Percentiles rank a stretch among this genome's conserved stretches.
Conservation (phyloP, 1,284 basidiomycete genomes). For the Pascua guehoae region DNA sequence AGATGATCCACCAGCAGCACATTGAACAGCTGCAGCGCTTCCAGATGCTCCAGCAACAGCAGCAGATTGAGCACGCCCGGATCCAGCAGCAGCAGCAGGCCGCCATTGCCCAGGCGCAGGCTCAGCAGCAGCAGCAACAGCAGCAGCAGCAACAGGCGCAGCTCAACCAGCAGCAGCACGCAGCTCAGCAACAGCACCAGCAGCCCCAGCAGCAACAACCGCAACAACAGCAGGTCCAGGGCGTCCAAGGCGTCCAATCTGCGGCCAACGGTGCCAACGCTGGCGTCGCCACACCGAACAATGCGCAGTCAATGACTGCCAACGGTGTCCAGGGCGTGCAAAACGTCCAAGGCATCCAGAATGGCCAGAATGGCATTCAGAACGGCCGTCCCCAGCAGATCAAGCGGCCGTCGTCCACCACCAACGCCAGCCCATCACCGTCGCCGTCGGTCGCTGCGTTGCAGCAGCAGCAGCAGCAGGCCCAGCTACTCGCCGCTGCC, state of each 20-base stretch:
- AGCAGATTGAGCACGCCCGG: conserved; percentile 29
- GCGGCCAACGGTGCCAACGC: neutral
- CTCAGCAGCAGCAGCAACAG: conserved; percentile 4
- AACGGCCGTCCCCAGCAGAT: conserved; percentile 4
- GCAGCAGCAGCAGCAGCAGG: conserved; percentile 17
- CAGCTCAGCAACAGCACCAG: conserved; percentile 1
- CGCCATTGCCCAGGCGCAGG: conserved; percentile 7
- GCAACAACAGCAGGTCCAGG: neutral
- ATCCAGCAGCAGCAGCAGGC: conserved; percentile 2
- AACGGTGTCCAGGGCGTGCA: conserved; percentile 4
- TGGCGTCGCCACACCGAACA: too few species aligned
- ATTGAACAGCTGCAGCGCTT: conserved; percentile 40
- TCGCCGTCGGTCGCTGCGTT: conserved; percentile 19
- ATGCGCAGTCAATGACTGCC: too few species aligned
- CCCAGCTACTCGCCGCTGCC: conserved; percentile 4
- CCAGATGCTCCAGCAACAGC: conserved; percentile 38
- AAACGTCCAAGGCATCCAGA: conserved; percentile 10
- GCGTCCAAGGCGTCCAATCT: conserved; percentile 1
- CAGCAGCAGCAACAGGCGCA: conserved; percentile 1
- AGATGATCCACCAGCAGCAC: conserved; percentile 38
- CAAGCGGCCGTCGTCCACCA: conserved; percentile 4
- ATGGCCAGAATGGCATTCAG: neutral
- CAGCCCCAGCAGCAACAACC: neutral
- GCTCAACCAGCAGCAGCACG: neutral
- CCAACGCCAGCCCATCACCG: conserved; percentile 2